A percentile compares a stretch with the other conserved stretches of the same genome.
Evolutionary conservation across 495 filamentous ascomycete species (phyloP).

Genomic region (Penicillium egyptiacum): DNA sequence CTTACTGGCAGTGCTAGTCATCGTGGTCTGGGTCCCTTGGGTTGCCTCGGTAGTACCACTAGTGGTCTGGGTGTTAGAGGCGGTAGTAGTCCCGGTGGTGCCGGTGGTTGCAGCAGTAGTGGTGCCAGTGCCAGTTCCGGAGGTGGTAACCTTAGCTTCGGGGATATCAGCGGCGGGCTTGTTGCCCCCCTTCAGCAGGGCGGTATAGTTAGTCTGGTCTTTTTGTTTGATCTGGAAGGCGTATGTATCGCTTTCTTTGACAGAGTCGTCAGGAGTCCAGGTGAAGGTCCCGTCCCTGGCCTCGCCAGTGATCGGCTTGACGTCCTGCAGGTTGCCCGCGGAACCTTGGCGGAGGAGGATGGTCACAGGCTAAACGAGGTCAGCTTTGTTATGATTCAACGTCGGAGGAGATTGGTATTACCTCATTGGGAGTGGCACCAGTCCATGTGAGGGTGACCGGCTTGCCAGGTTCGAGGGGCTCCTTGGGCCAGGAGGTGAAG

Average conservation of each 20-base stretch:
- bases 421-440: slow-evolving; percentile 30
- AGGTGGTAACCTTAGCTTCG: slow-evolving; percentile 16
- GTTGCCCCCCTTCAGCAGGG: slow-evolving; percentile 30
- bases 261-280: slow-evolving; percentile 40
- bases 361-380: slow-evolving; percentile 35
- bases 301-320: slow-evolving; percentile 39
- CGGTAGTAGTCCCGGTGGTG: slow-evolving; percentile 3
- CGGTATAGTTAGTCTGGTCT: slow-evolving; percentile 48
- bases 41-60: background rate
- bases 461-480: slow-evolving; percentile 38
- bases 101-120: slow-evolving; percentile 12
- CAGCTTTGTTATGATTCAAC: background rate
- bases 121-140: slow-evolving; percentile 15
- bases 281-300: slow-evolving; percentile 41
- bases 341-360: slow-evolving; percentile 47
- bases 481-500: slow-evolving; percentile 46
- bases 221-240: slow-evolving; percentile 49
- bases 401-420: background rate
- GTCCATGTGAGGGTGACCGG: slow-evolving; percentile 44
- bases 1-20: slow-evolving; percentile 18
- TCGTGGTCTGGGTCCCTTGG: background rate
- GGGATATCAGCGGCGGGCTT: slow-evolving; percentile 23
- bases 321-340: slow-evolving; percentile 38
- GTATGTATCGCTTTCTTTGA: slow-evolving; percentile 44
- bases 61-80: background rate